Percentiles rank a stretch among this genome's conserved stretches.
Evolutionary conservation across 2,329 filamentous ascomycete genomes (phyloP).

Genomic region (Aureobasidium sp.): DNA sequence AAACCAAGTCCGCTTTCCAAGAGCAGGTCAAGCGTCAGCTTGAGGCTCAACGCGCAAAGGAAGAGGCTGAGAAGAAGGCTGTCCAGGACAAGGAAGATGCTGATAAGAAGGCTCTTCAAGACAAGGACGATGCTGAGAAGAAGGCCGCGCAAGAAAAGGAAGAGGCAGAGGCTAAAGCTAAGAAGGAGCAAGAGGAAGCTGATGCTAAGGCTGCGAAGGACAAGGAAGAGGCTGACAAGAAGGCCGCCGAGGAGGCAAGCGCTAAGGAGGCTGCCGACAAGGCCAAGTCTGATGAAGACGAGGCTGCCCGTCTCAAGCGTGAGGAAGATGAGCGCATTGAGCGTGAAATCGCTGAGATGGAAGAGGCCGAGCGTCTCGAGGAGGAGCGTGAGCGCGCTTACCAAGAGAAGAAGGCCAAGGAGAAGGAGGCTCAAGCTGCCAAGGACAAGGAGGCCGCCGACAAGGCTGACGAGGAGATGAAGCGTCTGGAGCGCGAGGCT

Average conservation of each 20-base stretch:
- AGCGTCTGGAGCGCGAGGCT: slow-evolving; percentile 42
- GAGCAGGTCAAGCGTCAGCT: slow-evolving; percentile 58
- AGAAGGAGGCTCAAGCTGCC: slow-evolving; percentile 40
- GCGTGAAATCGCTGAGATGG: slow-evolving; percentile 60
- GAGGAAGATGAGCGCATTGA: slow-evolving; percentile 39
- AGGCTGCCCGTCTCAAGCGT: slow-evolving; percentile 26
- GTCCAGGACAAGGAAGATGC: slow-evolving; percentile 42
- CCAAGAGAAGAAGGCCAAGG: slow-evolving; percentile 62
- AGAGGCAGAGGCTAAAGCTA: slow-evolving; percentile 27
- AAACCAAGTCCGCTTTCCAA: slow-evolving; percentile 57
- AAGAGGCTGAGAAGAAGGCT: slow-evolving; percentile 27
- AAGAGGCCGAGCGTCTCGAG: slow-evolving; percentile 36
- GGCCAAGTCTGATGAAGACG: slow-evolving; percentile 24
- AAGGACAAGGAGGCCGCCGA: slow-evolving; percentile 47
- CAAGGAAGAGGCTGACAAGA: slow-evolving; percentile 24
- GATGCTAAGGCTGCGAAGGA: slow-evolving; percentile 25
- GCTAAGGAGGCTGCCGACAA: slow-evolving; percentile 23
- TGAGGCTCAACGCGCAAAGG: slow-evolving; percentile 32
- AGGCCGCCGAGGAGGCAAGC: slow-evolving; percentile 19
- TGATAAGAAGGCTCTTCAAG: slow-evolving; percentile 43
- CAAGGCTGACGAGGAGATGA: slow-evolving; percentile 48
- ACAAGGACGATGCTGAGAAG: slow-evolving; percentile 26
- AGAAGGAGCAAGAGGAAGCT: slow-evolving; percentile 30
- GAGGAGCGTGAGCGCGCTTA: slow-evolving; percentile 66
- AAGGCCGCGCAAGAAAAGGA: slow-evolving; percentile 27